Base-by-base conservation (phyloP, 495 filamentous ascomycete genomes). In the Hypoxylon crocopeplum region DNA sequence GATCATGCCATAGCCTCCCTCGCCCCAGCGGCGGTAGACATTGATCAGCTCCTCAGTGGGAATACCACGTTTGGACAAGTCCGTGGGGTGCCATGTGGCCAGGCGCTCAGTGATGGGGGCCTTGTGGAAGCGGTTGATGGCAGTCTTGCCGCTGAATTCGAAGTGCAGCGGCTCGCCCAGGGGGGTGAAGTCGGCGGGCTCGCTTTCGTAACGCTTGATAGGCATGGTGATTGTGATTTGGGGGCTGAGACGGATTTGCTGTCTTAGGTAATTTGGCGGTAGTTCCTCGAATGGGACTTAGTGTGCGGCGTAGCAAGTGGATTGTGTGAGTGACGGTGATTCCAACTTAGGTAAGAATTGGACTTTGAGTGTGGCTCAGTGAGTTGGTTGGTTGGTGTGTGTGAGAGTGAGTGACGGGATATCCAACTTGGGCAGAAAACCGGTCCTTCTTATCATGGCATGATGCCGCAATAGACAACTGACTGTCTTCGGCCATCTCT, bases 101-200 rank as follows among this genome's bases (percentile, higher is more conserved):
- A 85, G 66, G 8, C 75, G 72, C 59, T 88, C 86, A 7, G 81
- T 81, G 81, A 85, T 85, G 25, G 84, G 80, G 30, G 74, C 80
- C 67, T 87, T 87, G 59, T 87, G 61, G 64, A 84, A 83, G 32
- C 84, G 74, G 64, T 86, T 88, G 24, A 69, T 67, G 3, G 82
- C 82, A 7, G 76, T 76, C 44, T 73, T 76, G 45, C 77, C 75
- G 36, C 79, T 79, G 75, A 86, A 87, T 37, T 72, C 52, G 54
- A 86, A 86, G 17, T 76, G 61, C n/a, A 88, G 73, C 5, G 83
- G 80, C 52, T 82, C 51, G 17, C 73, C 84, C 24, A 88, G 72
- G 13, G 78, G 74, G 5, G 73, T 65, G 3, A 77, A 60, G 60
- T 80, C 76, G 19, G 38, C 38, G 38, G 1, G 13, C 38, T 41